phyloP scores from a whole-genome alignment of 129 eudicot species.

The Oenanthe sinensis region DNA sequence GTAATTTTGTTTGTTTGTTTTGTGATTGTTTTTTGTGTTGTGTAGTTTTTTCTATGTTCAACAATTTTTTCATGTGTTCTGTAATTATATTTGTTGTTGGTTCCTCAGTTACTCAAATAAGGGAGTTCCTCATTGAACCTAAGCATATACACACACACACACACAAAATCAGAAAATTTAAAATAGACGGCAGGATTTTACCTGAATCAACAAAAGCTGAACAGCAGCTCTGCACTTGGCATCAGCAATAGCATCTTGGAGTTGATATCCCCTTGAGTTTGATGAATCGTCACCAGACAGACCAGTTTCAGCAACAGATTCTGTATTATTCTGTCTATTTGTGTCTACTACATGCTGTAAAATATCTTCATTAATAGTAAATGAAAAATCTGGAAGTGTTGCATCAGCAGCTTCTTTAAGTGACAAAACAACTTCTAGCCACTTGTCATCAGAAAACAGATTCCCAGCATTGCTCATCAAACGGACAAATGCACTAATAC shows the following conservation, averaged over 20 bases:
- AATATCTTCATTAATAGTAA: constrained; percentile 32
- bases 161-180: neutral
- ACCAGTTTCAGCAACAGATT: constrained; percentile 32
- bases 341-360: constrained; percentile 40
- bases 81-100: no score
- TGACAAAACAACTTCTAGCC: constrained; percentile 81
- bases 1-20: no score
- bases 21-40: no score
- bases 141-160: neutral
- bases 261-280: constrained; percentile 31
- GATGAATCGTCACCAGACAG: constrained; percentile 37
- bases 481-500: constrained; percentile 95
- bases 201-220: constrained; percentile 92
- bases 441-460: constrained; percentile 76
- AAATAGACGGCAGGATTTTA: constrained; percentile 11
- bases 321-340: constrained; percentile 30
- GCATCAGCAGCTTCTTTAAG: constrained; percentile 66
- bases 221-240: constrained; percentile 84
- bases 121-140: no score
- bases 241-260: constrained; percentile 65
- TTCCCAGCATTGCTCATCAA: constrained; percentile 90
- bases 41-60: no score
- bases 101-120: no score
- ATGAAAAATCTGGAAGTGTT: constrained; percentile 78
- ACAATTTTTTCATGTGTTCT: no score